Percentiles rank a stretch among this genome's conserved stretches.
Evolutionary conservation across 768 basidiomycete species (phyloP).

Genomic region (Rubroboletus satanas): DNA sequence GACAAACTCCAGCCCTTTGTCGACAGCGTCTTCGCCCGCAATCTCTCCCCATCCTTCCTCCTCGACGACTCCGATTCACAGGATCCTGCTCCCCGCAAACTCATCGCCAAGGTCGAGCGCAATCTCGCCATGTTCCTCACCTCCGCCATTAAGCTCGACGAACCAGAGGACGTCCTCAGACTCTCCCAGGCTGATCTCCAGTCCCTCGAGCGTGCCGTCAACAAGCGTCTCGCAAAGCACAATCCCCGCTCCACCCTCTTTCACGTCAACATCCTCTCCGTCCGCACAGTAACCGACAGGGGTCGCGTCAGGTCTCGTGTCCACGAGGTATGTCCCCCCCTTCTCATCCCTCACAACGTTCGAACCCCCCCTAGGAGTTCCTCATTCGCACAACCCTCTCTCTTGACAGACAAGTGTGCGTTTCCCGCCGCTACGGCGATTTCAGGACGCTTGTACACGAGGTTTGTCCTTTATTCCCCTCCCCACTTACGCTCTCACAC

Average conservation of each 20-base stretch:
- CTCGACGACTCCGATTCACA: slow-evolving; percentile 59
- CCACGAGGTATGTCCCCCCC: slow-evolving; percentile 65
- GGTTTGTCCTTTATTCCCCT: slow-evolving; percentile 39
- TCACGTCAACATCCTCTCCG: slow-evolving; percentile 88
- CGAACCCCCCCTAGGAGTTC: slow-evolving; percentile 67
- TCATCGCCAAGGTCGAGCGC: slow-evolving; percentile 78
- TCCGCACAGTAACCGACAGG: slow-evolving; percentile 79
- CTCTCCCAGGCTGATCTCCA: slow-evolving; percentile 82
- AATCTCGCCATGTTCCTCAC: slow-evolving; percentile 79
- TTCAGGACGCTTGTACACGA: slow-evolving; percentile 86
- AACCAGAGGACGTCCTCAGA: slow-evolving; percentile 86
- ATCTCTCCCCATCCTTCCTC: slow-evolving; percentile 59
- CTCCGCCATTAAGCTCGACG: slow-evolving; percentile 76
- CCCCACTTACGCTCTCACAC: slow-evolving; percentile 9
- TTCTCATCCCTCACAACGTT: neutral
- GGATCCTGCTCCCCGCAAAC: slow-evolving; percentile 58
- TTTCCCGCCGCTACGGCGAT: slow-evolving; percentile 92
- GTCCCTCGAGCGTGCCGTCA: slow-evolving; percentile 68
- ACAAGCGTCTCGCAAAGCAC: slow-evolving; percentile 53
- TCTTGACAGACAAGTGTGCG: slow-evolving; percentile 71
- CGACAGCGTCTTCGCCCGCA: slow-evolving; percentile 74
- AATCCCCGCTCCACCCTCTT: slow-evolving; percentile 55
- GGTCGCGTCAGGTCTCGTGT: slow-evolving; percentile 79
- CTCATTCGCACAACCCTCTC: slow-evolving; percentile 83
- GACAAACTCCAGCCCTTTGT: slow-evolving; percentile 95